Percentiles rank a stretch among this genome's conserved stretches.
phyloP scores from a whole-genome alignment of 2,329 filamentous ascomycete species.

The Dactylellina leptospora region DNA sequence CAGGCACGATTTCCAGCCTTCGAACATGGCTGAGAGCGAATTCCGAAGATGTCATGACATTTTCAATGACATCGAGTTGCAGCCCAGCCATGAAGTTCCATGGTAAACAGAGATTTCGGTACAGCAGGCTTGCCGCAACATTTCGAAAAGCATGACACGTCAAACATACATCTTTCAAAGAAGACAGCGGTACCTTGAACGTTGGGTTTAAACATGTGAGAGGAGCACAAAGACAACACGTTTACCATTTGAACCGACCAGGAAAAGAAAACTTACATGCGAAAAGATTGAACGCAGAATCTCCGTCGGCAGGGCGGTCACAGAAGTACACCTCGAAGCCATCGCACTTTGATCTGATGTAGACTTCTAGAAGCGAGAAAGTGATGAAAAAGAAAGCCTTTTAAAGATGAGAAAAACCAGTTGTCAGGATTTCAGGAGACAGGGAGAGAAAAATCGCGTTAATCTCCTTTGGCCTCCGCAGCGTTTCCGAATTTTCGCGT shows the following conservation, averaged over 20 bases:
- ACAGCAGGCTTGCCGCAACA: slow-evolving; percentile 11
- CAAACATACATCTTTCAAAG: slow-evolving; percentile 17
- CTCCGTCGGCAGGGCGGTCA: background rate
- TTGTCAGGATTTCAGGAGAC: background rate
- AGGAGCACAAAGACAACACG: no score
- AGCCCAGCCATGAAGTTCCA: slow-evolving; percentile 17
- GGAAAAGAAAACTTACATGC: background rate
- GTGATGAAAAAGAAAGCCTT: background rate
- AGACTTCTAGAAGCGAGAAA: no score
- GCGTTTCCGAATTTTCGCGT: slow-evolving; percentile 6
- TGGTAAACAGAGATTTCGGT: slow-evolving; percentile 15
- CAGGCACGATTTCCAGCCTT: slow-evolving; percentile 19
- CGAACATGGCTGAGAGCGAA: slow-evolving; percentile 12
- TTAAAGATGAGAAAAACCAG: background rate
- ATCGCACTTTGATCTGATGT: background rate
- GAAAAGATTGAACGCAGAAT: slow-evolving; percentile 4
- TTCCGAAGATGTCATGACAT: slow-evolving; percentile 19
- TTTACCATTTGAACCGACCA: background rate
- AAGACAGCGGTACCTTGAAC: slow-evolving; percentile 4
- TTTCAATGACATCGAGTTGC: slow-evolving; percentile 6
- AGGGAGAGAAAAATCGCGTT: background rate
- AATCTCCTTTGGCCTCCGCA: slow-evolving; percentile 1
- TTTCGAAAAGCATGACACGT: slow-evolving; percentile 14
- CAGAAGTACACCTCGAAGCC: background rate
- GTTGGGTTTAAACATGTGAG: no score